Base-by-base conservation (phyloP, 148 eudicot species). In the Chenopodium berlandieri region DNA sequence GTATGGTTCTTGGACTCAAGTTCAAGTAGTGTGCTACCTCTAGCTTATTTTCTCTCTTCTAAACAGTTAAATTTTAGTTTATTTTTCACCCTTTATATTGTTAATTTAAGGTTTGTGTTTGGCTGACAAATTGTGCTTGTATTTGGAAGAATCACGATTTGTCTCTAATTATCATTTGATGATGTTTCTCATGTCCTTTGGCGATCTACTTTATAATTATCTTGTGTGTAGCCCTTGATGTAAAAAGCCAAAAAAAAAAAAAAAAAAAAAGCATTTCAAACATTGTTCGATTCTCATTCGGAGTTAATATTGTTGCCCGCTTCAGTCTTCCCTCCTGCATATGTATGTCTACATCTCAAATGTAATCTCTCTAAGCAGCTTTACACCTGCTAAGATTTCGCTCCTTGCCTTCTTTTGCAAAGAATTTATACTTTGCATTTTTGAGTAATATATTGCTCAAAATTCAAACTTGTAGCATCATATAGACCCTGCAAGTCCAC, bases 131-230 rank as follows among this genome's bases (percentile, higher is more conserved):
- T 48, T 50, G 77, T 74, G 63, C 10, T 73, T 52, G 77, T 74
- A 52, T 74, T 74, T 52, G 62, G 63, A 50, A 9, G 77, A 27
- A 27, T 74, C 34, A 30, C 32, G 34, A 74, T 74, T 74, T 74
- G 77, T 73, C 76, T 73, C 60, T 47, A 73, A 25, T 73, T 73
- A 73, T 50, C 77, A 74, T 74, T 73, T 74, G 77, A 25, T 16
- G 63, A 74, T 20, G 32, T n/a, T 50, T 50, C 32, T 25, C 30
- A n/a, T 25, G 63, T 13, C 30, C 77, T 74, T 50, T 14, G 17
- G 60, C 44, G 5, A 40, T 40, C 44, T 40, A 40, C 44, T 40
- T 40, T 40, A 40, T 40, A 40, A 40, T 74, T 74, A 50, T 50
- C 75, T 23, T 16, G 60, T 67, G 71, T 50, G 77, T 74, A n/a